Evolutionary conservation across 2,329 filamentous ascomycete species (phyloP).

Genomic region (Fusarium fracticaudum): DNA sequence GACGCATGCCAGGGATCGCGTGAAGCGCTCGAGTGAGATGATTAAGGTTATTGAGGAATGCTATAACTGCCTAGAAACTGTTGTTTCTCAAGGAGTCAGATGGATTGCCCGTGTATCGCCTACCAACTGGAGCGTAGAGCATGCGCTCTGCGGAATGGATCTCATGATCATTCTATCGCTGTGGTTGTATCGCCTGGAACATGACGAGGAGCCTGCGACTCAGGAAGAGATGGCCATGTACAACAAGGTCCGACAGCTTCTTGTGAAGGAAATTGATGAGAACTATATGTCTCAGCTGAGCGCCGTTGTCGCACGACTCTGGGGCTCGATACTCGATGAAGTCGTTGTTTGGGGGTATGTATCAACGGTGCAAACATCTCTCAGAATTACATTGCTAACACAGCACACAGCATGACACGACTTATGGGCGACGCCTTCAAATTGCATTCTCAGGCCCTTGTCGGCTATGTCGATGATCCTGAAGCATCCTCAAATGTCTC

Average conservation of each 20-base stretch:
- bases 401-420: conserved; percentile 77
- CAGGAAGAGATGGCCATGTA: conserved; percentile 90
- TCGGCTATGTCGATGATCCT: conserved; percentile 90
- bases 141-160: conserved; percentile 95
- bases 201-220: conserved; percentile 91
- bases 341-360: conserved; percentile 99
- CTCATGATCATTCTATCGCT: conserved; percentile 97
- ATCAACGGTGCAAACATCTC: background rate
- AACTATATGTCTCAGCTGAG: conserved; percentile 85
- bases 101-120: conserved; percentile 98
- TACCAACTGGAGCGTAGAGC: conserved; percentile 99
- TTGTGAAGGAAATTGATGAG: conserved; percentile 90
- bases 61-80: conserved; percentile 97
- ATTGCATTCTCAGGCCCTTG: conserved; percentile 91
- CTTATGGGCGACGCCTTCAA: conserved; percentile 99
- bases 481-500: conserved; percentile 75
- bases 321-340: conserved; percentile 98
- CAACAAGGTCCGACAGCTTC: conserved; percentile 88
- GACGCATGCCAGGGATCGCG: conserved; percentile 91
- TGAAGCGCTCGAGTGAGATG: conserved; percentile 96
- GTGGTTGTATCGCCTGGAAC: conserved; percentile 99
- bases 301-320: conserved; percentile 93
- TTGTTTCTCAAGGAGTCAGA: conserved; percentile 90
- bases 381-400: conserved; percentile 31
- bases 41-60: conserved; percentile 98